A percentile compares a stretch with the other conserved stretches of the same genome.
These are phyloP conservation scores for Ceratocystis ficicola DNA, from an alignment of 2,329 filamentous ascomycete species.

Conservation along the genomic window DNA sequence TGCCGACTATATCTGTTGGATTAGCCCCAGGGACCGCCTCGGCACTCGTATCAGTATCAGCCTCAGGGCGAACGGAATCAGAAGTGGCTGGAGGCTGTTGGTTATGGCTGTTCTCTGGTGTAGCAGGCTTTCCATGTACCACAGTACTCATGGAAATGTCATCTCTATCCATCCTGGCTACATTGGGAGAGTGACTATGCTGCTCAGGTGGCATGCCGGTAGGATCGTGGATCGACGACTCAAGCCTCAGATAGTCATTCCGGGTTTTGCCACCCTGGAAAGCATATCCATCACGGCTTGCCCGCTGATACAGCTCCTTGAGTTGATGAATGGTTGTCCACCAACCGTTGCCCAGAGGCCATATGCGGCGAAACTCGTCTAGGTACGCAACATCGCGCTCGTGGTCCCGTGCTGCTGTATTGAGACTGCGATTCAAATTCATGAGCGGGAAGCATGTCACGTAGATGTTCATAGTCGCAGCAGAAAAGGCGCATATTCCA, in stretches of 20 bases:
- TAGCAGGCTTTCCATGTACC: neutral
- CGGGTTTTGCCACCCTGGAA: conserved; percentile 15
- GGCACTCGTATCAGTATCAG: no score
- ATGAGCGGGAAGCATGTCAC: conserved; percentile 33
- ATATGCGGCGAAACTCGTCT: conserved; percentile 6
- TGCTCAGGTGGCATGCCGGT: conserved; percentile 10
- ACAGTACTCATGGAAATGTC: neutral
- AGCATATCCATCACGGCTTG: conserved; percentile 13
- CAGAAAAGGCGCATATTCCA: conserved; percentile 37
- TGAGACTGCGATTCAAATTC: conserved; percentile 28
- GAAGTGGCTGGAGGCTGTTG: neutral
- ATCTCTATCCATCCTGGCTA: conserved; percentile 15
- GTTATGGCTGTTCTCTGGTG: neutral
- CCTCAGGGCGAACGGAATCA: neutral
- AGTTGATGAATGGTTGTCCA: conserved; percentile 10
- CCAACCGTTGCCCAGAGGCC: conserved; percentile 16
- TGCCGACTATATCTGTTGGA: neutral
- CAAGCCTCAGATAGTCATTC: conserved; percentile 17
- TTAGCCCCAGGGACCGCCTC: neutral
- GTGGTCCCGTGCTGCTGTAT: neutral
- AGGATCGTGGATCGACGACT: conserved; percentile 21
- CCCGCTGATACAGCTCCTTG: conserved; percentile 13
- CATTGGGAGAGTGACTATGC: conserved; percentile 5
- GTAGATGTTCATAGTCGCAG: conserved; percentile 34
- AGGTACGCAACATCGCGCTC: conserved; percentile 5